A percentile compares a stretch with the other conserved stretches of the same genome.
These are phyloP conservation scores for Aspergillus mulundensis DNA, from an alignment of 495 filamentous ascomycete genomes.

Conservation along the genomic window DNA sequence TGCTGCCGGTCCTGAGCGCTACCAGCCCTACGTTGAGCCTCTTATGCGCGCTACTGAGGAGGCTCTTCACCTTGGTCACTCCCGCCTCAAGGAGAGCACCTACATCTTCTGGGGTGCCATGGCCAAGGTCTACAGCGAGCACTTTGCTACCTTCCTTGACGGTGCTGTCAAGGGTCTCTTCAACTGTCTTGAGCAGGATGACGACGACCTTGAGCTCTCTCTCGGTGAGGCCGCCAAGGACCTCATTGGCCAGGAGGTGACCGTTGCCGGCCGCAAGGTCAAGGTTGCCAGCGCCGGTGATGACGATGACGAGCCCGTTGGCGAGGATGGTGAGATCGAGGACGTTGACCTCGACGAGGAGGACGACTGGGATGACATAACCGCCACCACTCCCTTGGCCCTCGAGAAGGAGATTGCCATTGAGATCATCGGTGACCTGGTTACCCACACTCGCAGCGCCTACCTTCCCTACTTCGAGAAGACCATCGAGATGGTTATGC, in stretches of 20 bases:
- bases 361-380: constrained; percentile 79
- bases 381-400: constrained; percentile 77
- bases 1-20: constrained; percentile 80
- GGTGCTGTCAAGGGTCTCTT: constrained; percentile 84
- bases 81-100: constrained; percentile 86
- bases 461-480: constrained; percentile 87
- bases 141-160: constrained; percentile 81
- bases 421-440: constrained; percentile 88
- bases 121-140: constrained; percentile 88
- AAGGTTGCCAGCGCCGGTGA: constrained; percentile 63
- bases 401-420: constrained; percentile 97
- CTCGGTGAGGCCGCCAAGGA: constrained; percentile 74
- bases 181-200: constrained; percentile 81
- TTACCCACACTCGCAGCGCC: constrained; percentile 72
- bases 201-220: constrained; percentile 77
- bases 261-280: constrained; percentile 75
- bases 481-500: constrained; percentile 75
- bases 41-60: constrained; percentile 91
- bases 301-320: constrained; percentile 49
- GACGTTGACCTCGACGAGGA: constrained; percentile 70
- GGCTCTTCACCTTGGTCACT: constrained; percentile 83
- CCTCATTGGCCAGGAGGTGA: constrained; percentile 70
- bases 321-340: constrained; percentile 51
- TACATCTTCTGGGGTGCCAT: constrained; percentile 95
- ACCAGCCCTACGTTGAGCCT: constrained; percentile 83